Evolutionary conservation across 805 yeast genomes (phyloP), one percentile per base, ranked within the genome.

Genomic region (Saturnispora dispora): DNA sequence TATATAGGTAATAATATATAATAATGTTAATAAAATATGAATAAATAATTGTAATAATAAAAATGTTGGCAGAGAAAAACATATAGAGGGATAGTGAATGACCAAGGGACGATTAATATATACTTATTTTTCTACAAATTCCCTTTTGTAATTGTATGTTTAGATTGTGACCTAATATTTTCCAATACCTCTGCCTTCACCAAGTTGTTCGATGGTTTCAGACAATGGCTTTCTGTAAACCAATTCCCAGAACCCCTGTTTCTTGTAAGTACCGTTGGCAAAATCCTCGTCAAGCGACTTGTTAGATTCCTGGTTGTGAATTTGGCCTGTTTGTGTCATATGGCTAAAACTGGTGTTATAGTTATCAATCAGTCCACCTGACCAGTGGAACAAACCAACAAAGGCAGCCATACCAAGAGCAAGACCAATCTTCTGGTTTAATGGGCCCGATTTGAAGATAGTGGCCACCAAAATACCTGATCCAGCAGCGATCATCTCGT

Each of bases 151-250:
- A 37, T 37, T 37, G 20, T 20, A 10, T 37, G 41, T 37, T 11
- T 30, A 30, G 33, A 11, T 7, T 18, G 41, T 22, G 25, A 11
- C 17, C 46, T 53, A 65, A 30, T 59, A 57, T 51, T 64, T 68
- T 58, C 75, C 72, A 53, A 78, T 74, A 58, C 83, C 82, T 64
- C 83, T 71, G 50, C 83, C 83, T 57, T 70, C 80, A 57, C 96
- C 96, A 58, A 87, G 73, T 61, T 81, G 82, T 55, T 79, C 83
- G 27, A 84, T 77, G 9, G 95, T 85, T 69, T 85, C 89, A 20
- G 88, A 80, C 57, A 87, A 70, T 17, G 95, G 95, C 62, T 86
- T 78, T 73, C 96, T 82, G 71, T 81, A 78, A 64, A 81, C 79
- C 36, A 82, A 82, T 57, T 86, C 91, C 89, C 89, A 88, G 70